Evolutionary conservation across 352 stramenopile species (phyloP).

Genomic region (Phytopythium mirpurense): DNA sequence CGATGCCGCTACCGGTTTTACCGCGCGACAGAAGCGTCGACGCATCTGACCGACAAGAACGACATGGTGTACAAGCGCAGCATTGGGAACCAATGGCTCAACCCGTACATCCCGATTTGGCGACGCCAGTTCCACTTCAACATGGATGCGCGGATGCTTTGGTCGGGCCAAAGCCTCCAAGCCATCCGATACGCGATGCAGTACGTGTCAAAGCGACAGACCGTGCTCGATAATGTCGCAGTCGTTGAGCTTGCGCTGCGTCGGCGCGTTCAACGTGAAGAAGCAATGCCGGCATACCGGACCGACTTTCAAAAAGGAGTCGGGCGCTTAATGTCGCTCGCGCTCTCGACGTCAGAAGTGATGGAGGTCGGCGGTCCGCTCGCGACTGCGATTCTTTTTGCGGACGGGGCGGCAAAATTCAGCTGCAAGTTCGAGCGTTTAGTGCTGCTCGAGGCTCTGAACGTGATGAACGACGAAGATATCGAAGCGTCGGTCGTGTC

Average conservation of each 20-base stretch:
- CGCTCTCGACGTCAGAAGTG: slow-evolving; percentile 11
- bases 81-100: slow-evolving; percentile 24
- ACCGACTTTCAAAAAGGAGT: slow-evolving; percentile 12
- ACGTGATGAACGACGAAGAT: slow-evolving; percentile 7
- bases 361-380: slow-evolving; percentile 23
- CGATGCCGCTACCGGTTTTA: slow-evolving; percentile 27
- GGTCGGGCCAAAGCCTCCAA: too few relatives aligned
- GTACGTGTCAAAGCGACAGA: too few relatives aligned
- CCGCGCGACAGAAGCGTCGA: slow-evolving; percentile 1
- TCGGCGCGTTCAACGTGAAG: slow-evolving; percentile 9
- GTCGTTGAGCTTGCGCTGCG: slow-evolving; percentile 7
- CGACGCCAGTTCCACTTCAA: slow-evolving; percentile 3
- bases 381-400: slow-evolving; percentile 11
- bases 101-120: slow-evolving; percentile 15
- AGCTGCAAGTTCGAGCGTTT: slow-evolving; percentile 18
- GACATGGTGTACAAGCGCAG: slow-evolving; percentile 13
- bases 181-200: too few relatives aligned
- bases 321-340: slow-evolving; percentile 12
- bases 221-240: too few relatives aligned
- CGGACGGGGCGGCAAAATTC: slow-evolving; percentile 12
- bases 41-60: slow-evolving; percentile 9
- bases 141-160: too few relatives aligned
- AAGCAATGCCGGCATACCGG: not conserved
- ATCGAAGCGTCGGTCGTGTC: slow-evolving; percentile 14
- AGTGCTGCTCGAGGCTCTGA: slow-evolving; percentile 10